Base-by-base conservation (phyloP, 75 land plant genomes). In the Gnetum montanum region DNA sequence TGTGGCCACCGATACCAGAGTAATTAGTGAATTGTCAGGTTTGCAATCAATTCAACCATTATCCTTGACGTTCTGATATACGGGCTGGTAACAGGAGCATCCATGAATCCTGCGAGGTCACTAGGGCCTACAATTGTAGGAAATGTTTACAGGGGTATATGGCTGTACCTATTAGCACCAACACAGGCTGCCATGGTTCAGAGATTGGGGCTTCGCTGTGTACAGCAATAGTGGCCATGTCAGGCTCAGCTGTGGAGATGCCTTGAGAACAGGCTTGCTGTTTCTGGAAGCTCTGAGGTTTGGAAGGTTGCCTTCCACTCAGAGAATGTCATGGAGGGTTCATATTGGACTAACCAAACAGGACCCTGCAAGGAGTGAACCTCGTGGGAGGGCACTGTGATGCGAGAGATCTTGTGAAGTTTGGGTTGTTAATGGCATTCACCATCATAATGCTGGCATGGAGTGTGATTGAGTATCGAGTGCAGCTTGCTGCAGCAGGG, bases 311-410 rank as follows among this genome's bases (percentile, higher is more conserved):
- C 70, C 70, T 23, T 36, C 28, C 29, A 24, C 27, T 6, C 70
- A 67, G 40, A 29, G 70, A 13, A 57, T 63, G 8, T 34, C 67
- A 49, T 67, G 70, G 70, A 49, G 70, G 15, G 28, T 37, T 19
- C 70, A 67, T 30, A 62, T 68, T 19, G 70, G 57, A 34, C 67
- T 67, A 20, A 31, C 49, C n/a, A 33, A 68, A 67, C 40, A 68
- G 70, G 30, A 29, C 43, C 26, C 66, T 43, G 1, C 62, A 59
- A 31, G n/a, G n/a, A n/a, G 67, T 79, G 0, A 64, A 79, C 59
- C 51, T 79, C 18, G 74, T 75, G 2, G 82, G 82, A 54, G 82
- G 82, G 6, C 75, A 79, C 43, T 79, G 75, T 54, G 82, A 79
- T 30, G 82, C 79, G 8, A 79, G 82, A 1, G 82, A 79, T 50